Conservation (phyloP, 441 rosid species). For the Jatropha multifida region DNA sequence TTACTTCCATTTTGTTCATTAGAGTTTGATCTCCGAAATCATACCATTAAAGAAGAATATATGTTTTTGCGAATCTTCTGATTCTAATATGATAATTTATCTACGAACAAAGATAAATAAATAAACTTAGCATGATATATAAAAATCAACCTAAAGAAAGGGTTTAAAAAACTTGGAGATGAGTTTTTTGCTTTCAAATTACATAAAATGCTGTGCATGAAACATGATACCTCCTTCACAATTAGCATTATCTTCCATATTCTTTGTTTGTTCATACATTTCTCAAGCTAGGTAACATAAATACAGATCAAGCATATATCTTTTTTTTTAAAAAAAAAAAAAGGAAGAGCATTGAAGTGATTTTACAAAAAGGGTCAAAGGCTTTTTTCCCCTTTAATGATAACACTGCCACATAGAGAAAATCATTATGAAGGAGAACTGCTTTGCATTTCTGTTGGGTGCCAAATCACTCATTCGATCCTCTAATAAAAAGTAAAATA, state of each 20-base stretch:
- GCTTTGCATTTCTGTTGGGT: conserved; percentile 3
- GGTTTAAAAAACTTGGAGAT: too few relatives aligned
- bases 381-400: conserved; percentile 8
- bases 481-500: background rate
- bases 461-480: background rate
- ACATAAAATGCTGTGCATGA: background rate
- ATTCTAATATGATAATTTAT: too few relatives aligned
- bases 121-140: too few relatives aligned
- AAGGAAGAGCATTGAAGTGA: background rate
- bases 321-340: background rate
- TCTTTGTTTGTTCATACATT: background rate
- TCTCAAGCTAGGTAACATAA: background rate
- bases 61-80: too few relatives aligned
- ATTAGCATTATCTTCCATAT: background rate
- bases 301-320: background rate
- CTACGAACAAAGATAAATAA: too few relatives aligned
- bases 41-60: too few relatives aligned
- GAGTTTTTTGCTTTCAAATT: background rate
- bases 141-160: too few relatives aligned
- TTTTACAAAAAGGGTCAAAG: background rate
- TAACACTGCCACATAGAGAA: conserved; percentile 5
- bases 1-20: too few relatives aligned
- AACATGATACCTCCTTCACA: background rate
- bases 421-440: conserved; percentile 8
- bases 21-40: too few relatives aligned